Conservation (phyloP, 176 grass and related monocot genomes). For the Typha latifolia region DNA sequence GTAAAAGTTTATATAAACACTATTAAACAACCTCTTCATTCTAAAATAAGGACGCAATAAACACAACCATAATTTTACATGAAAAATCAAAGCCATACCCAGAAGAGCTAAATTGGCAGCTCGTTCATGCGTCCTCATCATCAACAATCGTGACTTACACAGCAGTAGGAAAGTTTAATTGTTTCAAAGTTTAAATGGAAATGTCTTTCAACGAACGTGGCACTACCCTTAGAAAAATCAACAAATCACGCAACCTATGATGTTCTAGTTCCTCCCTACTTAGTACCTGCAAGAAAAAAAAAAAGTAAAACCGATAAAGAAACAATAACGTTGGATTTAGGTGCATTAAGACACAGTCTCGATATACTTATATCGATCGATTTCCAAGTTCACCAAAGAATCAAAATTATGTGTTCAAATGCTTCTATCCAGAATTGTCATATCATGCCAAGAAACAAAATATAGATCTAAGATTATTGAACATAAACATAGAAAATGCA, state of each 20-base stretch:
- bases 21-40: background rate
- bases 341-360: background rate
- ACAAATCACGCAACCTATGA: background rate
- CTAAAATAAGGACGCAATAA: background rate
- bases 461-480: too few relatives aligned
- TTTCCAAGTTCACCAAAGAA: too few relatives aligned
- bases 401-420: too few relatives aligned
- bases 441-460: too few relatives aligned
- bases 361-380: too few relatives aligned
- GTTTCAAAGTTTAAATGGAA: background rate
- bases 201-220: background rate
- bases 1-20: background rate
- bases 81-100: constrained; percentile 26
- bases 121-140: constrained; percentile 54
- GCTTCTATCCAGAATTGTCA: too few relatives aligned
- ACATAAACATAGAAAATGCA: too few relatives aligned
- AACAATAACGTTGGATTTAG: background rate
- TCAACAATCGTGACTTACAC: background rate
- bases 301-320: background rate
- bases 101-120: constrained; percentile 69
- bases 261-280: background rate
- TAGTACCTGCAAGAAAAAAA: background rate
- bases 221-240: background rate
- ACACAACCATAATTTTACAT: background rate
- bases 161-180: background rate